These are phyloP conservation scores for Erucastrum elatum DNA, from an alignment of 345 rosid genomes.

Conservation along the genomic window DNA sequence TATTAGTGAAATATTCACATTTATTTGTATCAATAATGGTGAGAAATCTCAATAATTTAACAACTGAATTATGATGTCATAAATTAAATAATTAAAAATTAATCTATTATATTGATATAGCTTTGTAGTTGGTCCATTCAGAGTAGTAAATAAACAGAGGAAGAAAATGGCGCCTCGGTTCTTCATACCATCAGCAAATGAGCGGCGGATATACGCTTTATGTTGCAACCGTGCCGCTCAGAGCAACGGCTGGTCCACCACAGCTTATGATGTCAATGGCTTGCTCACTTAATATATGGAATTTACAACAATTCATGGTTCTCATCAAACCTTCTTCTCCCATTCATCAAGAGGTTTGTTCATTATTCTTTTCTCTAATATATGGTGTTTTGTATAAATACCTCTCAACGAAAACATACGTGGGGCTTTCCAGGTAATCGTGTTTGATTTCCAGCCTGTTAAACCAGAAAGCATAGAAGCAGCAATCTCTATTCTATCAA, in stretches of 20 bases:
- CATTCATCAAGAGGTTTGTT: constrained; percentile 15
- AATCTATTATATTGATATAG: background rate
- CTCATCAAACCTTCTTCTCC: constrained; percentile 42
- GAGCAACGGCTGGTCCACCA: constrained; percentile 58
- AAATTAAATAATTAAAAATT: background rate
- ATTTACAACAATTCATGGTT: constrained; percentile 63
- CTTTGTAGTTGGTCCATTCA: constrained; percentile 17
- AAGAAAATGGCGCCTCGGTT: constrained; percentile 34
- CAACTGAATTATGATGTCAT: constrained; percentile 9
- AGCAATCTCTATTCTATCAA: constrained; percentile 27
- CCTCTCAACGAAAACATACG: background rate
- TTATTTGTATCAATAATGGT: too few relatives aligned
- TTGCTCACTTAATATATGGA: constrained; percentile 55
- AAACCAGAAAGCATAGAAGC: constrained; percentile 38
- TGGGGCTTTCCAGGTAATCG: constrained; percentile 16
- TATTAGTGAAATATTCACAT: too few relatives aligned
- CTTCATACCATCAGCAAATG: constrained; percentile 26
- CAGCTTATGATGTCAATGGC: constrained; percentile 59
- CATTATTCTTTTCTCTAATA: background rate
- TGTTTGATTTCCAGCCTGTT: constrained; percentile 42
- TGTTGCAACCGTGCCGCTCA: constrained; percentile 60
- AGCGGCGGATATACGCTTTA: constrained; percentile 53
- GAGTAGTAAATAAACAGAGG: background rate
- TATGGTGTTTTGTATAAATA: background rate
- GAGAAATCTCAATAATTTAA: too few relatives aligned